A percentile compares a stretch with the other conserved stretches of the same genome.
Evolutionary conservation across 371 early-diverging fungal species (phyloP).

Genomic region (Mucor indicus): DNA sequence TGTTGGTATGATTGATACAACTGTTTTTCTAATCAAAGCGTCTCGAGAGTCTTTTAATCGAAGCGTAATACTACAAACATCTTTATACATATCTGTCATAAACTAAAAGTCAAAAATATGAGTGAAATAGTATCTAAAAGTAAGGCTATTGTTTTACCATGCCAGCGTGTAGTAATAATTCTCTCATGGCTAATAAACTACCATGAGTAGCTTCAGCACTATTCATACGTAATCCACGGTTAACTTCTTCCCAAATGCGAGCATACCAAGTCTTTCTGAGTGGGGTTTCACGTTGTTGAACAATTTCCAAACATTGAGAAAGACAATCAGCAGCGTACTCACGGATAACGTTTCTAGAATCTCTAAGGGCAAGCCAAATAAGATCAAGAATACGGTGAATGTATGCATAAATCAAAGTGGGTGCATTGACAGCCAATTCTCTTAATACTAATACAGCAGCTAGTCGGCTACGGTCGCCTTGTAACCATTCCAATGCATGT

Average conservation of each 20-base stretch:
- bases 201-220: constrained; percentile 89
- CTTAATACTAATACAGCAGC: constrained; percentile 87
- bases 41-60: constrained; percentile 83
- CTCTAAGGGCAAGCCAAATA: constrained; percentile 87
- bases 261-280: constrained; percentile 70
- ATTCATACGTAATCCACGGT: constrained; percentile 69
- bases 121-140: background rate
- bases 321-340: constrained; percentile 90
- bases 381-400: constrained; percentile 83
- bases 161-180: constrained; percentile 79
- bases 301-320: constrained; percentile 78
- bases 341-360: constrained; percentile 77
- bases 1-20: constrained; percentile 80
- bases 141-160: constrained; percentile 51
- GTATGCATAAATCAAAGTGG: constrained; percentile 83
- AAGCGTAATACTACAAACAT: constrained; percentile 77
- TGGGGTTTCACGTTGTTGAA: constrained; percentile 79
- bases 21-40: constrained; percentile 76
- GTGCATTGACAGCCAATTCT: constrained; percentile 80
- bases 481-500: constrained; percentile 87
- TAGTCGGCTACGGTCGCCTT: constrained; percentile 79
- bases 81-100: constrained; percentile 80
- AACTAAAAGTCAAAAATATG: too few species aligned
- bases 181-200: constrained; percentile 78
- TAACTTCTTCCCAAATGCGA: constrained; percentile 84